Percentiles rank a stretch among this genome's conserved stretches.
These are phyloP conservation scores for Pleoardoris graminearum DNA, from an alignment of 2,329 filamentous ascomycete species.

Conservation along the genomic window DNA sequence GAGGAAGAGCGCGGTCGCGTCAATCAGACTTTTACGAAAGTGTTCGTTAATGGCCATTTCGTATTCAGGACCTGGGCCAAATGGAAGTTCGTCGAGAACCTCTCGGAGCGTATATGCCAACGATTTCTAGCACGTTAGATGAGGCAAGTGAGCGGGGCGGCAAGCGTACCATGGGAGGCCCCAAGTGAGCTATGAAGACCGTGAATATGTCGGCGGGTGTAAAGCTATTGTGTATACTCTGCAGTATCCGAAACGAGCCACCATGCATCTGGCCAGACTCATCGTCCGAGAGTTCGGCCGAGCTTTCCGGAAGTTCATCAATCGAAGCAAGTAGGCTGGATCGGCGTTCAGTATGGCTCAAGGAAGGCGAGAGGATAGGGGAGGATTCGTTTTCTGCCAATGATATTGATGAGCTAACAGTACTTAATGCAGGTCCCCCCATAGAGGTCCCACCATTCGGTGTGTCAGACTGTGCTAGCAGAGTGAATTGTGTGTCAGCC, in stretches of 20 bases:
- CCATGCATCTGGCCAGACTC: conserved; percentile 22
- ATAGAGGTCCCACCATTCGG: conserved; percentile 19
- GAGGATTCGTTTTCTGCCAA: conserved; percentile 29
- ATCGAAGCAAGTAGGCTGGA: conserved; percentile 48
- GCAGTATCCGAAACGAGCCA: conserved; percentile 27
- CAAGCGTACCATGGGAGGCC: conserved; percentile 74
- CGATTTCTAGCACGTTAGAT: conserved; percentile 64
- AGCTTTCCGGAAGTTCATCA: conserved; percentile 45
- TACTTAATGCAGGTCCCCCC: conserved; percentile 21
- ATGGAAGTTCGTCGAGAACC: conserved; percentile 85
- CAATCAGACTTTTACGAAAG: conserved; percentile 76
- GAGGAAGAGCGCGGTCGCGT: conserved; percentile 80
- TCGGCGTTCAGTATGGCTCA: conserved; percentile 37
- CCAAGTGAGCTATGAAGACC: conserved; percentile 83
- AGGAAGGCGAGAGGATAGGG: conserved; percentile 34
- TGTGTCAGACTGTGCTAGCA: conserved; percentile 66
- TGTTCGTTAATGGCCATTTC: conserved; percentile 76
- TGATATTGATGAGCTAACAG: conserved; percentile 24
- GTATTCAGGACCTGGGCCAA: conserved; percentile 68
- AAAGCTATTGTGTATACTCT: conserved; percentile 33
- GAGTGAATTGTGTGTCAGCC: conserved; percentile 82
- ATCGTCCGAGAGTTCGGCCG: conserved; percentile 39
- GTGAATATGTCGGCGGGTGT: conserved; percentile 85
- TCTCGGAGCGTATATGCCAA: conserved; percentile 88
- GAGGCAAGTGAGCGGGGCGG: background rate